phyloP scores from a whole-genome alignment of 345 rosid species.

The Salix dunnii region DNA sequence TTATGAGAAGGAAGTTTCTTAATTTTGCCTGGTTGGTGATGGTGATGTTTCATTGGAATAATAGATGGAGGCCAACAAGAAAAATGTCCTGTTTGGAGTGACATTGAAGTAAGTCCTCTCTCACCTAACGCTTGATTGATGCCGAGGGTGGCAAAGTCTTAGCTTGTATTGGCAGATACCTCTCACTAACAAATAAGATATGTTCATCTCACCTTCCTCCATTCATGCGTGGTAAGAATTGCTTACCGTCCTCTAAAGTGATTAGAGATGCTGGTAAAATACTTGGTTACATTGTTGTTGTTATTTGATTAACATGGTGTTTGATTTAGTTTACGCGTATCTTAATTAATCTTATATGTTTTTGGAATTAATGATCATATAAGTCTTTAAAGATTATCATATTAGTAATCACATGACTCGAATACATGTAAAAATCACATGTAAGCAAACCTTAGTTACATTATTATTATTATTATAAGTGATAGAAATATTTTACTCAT shows the following conservation, averaged over 20 bases:
- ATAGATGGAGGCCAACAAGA: not conserved
- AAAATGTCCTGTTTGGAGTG: conserved; percentile 25
- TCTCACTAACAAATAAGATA: conserved; percentile 20
- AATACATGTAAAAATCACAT: no score
- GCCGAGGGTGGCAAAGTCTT: conserved; percentile 33
- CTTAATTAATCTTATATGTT: no score
- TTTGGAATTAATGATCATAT: no score
- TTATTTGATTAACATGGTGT: no score
- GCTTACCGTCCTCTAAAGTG: not conserved
- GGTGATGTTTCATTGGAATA: conserved; percentile 21
- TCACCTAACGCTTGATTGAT: conserved; percentile 33
- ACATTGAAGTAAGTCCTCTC: conserved; percentile 25
- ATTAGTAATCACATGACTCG: no score
- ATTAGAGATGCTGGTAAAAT: not conserved
- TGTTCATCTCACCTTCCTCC: conserved; percentile 53
- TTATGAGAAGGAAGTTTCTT: not conserved
- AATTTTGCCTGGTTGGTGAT: conserved; percentile 25
- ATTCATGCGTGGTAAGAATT: conserved; percentile 39
- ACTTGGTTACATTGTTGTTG: not conserved
- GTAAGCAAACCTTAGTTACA: no score
- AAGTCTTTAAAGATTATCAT: no score
- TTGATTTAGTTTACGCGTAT: no score
- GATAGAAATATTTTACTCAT: no score
- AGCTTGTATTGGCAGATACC: conserved; percentile 49
- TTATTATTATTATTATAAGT: no score